phyloP scores from a whole-genome alignment of 371 early-diverging fungal species.

The Syncephalastrum monosporum region DNA sequence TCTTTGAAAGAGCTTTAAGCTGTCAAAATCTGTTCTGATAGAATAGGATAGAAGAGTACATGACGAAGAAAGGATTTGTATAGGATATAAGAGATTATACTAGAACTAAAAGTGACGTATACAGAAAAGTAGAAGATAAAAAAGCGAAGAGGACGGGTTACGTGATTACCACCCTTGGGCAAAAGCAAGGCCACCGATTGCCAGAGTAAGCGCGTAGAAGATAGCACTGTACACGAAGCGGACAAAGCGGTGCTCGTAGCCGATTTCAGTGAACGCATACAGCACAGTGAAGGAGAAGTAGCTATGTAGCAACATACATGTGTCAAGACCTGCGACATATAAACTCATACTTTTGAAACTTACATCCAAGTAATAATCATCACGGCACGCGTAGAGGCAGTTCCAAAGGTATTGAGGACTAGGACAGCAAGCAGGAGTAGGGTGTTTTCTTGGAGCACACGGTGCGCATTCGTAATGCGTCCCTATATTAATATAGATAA shows the following conservation, averaged over 20 bases:
- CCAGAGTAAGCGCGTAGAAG: constrained; percentile 39
- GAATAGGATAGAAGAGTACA: too few relatives aligned
- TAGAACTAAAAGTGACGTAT: background rate
- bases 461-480: constrained; percentile 21
- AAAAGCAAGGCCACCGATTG: constrained; percentile 42
- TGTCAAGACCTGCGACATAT: background rate
- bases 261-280: constrained; percentile 33
- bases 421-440: constrained; percentile 35
- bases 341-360: constrained; percentile 2
- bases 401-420: constrained; percentile 44
- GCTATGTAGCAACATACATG: constrained; percentile 5
- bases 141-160: too few relatives aligned
- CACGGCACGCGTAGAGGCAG: constrained; percentile 40
- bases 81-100: too few relatives aligned
- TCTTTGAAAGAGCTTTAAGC: too few relatives aligned
- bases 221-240: constrained; percentile 33
- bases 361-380: constrained; percentile 50
- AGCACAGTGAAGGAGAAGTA: constrained; percentile 46
- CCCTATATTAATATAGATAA: background rate
- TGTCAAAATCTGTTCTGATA: too few relatives aligned
- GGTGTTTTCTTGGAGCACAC: constrained; percentile 35
- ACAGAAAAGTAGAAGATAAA: background rate
- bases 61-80: too few relatives aligned
- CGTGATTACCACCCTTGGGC: constrained; percentile 30
- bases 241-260: constrained; percentile 33